Percentiles rank a stretch among this genome's conserved stretches.
Evolutionary conservation across 441 rosid species (phyloP).

Genomic region (Bocquillonia castaneifolia): DNA sequence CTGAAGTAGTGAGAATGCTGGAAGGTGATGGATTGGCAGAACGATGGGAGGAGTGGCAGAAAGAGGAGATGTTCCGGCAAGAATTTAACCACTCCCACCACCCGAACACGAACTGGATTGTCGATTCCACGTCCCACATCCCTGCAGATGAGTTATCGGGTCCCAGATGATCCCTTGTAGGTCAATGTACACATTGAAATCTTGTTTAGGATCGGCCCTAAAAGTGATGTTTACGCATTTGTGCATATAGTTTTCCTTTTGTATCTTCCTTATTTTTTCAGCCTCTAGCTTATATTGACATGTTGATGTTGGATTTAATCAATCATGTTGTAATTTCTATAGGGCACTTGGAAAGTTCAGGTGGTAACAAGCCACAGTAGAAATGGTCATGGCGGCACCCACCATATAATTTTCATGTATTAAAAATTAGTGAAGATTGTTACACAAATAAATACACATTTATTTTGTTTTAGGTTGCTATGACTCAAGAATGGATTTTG

Average conservation of each 20-base stretch:
- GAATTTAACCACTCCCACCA: constrained; percentile 18
- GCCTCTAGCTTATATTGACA: constrained; percentile 24
- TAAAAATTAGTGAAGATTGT: constrained; percentile 12
- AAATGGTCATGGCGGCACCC: constrained; percentile 12
- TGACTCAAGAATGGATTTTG: no score
- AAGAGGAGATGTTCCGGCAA: constrained; percentile 30
- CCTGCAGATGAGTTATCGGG: constrained; percentile 31
- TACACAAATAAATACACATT: constrained; percentile 16
- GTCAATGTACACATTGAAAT: constrained; percentile 17
- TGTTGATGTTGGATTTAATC: constrained; percentile 16
- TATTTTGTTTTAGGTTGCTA: no score
- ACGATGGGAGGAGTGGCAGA: constrained; percentile 55
- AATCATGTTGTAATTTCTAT: constrained; percentile 23
- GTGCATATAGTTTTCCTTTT: constrained; percentile 37
- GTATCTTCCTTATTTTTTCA: not conserved
- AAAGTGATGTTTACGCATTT: constrained; percentile 24
- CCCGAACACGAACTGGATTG: constrained; percentile 22
- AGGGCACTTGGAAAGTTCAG: constrained; percentile 24
- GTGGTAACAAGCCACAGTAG: constrained; percentile 21
- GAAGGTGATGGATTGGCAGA: constrained; percentile 90
- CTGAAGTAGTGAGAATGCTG: constrained; percentile 82
- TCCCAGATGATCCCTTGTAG: constrained; percentile 24
- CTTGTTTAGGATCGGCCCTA: constrained; percentile 19
- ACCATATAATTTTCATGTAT: constrained; percentile 18
- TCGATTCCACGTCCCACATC: constrained; percentile 26